Base-by-base conservation (phyloP, 345 rosid species). In the Tarenaya hassleriana region DNA sequence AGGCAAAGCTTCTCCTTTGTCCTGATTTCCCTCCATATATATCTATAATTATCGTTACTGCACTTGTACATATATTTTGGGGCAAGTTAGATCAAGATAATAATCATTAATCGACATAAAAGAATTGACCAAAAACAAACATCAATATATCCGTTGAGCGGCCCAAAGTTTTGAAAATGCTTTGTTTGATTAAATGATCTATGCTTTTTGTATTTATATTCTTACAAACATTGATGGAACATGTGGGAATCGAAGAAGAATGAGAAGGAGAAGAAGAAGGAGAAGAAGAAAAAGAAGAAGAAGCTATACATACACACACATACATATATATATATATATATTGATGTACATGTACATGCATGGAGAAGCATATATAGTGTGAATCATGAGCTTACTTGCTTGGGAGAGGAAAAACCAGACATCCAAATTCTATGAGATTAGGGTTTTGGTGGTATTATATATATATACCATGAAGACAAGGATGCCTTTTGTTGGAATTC, bases 1-100 rank as follows among this genome's bases (percentile, higher is more conserved):
- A 0, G 98, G 98, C 70, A 88, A 70, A 16, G 52, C 73, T 60
- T 88, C 90, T 9, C 83, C 81, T 41, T 72, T 77, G 52, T 65
- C 58, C 10, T 19, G 12, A 8, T 66, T 80, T 75, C 75, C 73
- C n/a, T 68, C 68, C 52, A 17, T 37, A 61, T 65, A 45, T 55
- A 34, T 66, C 10, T 16, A 45, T n/a, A 17, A 7, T 55, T 17
- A 56, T 19, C 43, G 21, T 37, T 8, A 62, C 34, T 41, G 47
- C 55, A 66, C 41, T n/a, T 6, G n/a, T 10, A 37, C 3, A 37
- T 37, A 37, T 10, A 8, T 10, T 37, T 10, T 10, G 15, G 8
- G 3, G 3, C 41, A 2, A 2, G 41, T n/a, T n/a, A 37, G 19
- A 7, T 1, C 10, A 44, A 44, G 10, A 6, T 17, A 10, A 19